Base-by-base conservation (phyloP, 1,284 basidiomycete genomes). In the Malassezia sympodialis region DNA sequence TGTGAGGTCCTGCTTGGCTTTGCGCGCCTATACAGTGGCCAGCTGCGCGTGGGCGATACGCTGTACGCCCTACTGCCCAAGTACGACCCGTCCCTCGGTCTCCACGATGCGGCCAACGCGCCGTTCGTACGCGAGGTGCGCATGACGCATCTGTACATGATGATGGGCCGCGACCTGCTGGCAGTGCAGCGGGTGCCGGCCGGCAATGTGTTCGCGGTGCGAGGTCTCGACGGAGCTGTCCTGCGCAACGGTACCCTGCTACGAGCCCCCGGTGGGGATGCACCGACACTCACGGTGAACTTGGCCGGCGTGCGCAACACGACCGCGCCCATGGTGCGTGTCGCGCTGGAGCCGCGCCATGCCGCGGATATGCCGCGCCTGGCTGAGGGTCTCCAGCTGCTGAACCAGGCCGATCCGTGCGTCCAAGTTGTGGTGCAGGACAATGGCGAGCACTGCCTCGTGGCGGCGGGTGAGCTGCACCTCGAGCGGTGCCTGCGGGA, bases 401-500 rank as follows among this genome's bases (percentile, higher is more conserved):
- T 99, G 27, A 88, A 87, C 68, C 91, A 96, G 75, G 86, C 91
- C 4, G 94, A 98, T 76, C 93, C 94, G 1, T 98, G 91, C 66
- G 93, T 94, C 15, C 90, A 98, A 75, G 91, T 88, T 0, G 87
- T 96, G 72, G 88, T 96, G 60, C 93, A 98, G 76, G 84, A 90
- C 67, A 96, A 90, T 0, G 94, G 94, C 37, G 94, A 99, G 76
- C 88, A 96, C 75, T 94, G 98, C 52, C 96, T 99, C 63, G 77
- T 96, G 59, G 88, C 89, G 7, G 94, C 94, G 0, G 94, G 94
- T 51, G 94, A 98, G 74, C 77, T 99, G 53, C 94, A 98, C 76
- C 79, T 98, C 21, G 93, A 98, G 87, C 83, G 94, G 62, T 99
- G 94, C 71, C 76, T 98, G 48, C 91, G 90, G 76, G 94, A 98